Conservation (phyloP, 2,329 filamentous ascomycete genomes). For the Xylariaceae sp. region DNA sequence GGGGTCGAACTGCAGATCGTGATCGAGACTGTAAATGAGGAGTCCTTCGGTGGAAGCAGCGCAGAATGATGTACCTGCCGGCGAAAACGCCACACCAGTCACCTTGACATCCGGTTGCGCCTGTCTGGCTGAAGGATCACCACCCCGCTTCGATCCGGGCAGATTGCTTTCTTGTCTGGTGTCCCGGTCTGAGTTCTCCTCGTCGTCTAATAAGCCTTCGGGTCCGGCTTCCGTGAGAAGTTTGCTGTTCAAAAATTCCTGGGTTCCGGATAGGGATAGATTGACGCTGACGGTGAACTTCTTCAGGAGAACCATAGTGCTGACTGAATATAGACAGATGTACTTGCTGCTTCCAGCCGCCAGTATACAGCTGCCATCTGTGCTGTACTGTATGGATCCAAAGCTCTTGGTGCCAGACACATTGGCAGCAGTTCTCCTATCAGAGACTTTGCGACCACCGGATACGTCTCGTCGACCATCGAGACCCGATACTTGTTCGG, state of each 20-base stretch:
- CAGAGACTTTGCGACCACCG: slow-evolving; percentile 82
- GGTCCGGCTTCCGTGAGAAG: slow-evolving; percentile 89
- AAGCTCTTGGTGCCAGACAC: slow-evolving; percentile 88
- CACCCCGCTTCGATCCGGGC: slow-evolving; percentile 81
- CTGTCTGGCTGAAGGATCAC: slow-evolving; percentile 75
- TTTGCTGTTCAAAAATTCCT: slow-evolving; percentile 94
- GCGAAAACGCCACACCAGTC: slow-evolving; percentile 79
- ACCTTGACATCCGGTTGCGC: slow-evolving; percentile 81
- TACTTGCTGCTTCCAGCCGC: slow-evolving; percentile 97
- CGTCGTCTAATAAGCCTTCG: slow-evolving; percentile 77
- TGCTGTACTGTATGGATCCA: slow-evolving; percentile 82
- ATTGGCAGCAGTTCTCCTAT: slow-evolving; percentile 88
- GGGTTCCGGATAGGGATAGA: slow-evolving; percentile 90
- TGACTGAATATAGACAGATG: slow-evolving; percentile 95
- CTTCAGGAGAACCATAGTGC: slow-evolving; percentile 85
- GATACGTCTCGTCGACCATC: slow-evolving; percentile 91
- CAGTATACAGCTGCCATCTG: slow-evolving; percentile 85
- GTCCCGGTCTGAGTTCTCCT: slow-evolving; percentile 87
- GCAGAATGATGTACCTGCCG: slow-evolving; percentile 86
- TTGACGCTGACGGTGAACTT: slow-evolving; percentile 97
- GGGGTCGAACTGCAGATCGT: slow-evolving; percentile 82
- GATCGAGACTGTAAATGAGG: slow-evolving; percentile 89
- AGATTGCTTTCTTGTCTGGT: slow-evolving; percentile 75
- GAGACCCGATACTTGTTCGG: slow-evolving; percentile 78
- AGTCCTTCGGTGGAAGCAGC: slow-evolving; percentile 93